phyloP scores from a whole-genome alignment of 176 grass and related monocot species.

The Tillandsia leiboldiana region DNA sequence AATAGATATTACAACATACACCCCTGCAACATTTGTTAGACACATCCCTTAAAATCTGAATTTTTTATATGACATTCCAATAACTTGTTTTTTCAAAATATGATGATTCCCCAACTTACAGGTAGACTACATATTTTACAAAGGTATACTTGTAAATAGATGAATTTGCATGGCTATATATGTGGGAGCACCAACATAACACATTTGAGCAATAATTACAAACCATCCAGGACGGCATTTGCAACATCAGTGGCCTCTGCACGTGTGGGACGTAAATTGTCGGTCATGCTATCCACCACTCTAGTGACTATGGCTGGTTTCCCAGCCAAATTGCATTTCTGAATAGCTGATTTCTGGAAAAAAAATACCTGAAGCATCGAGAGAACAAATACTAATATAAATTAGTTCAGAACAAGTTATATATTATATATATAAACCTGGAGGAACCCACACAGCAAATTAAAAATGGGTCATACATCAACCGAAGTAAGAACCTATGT shows the following conservation, averaged over 20 bases:
- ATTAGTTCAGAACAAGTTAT: no score
- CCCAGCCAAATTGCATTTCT: constrained; percentile 77
- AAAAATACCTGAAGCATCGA: constrained; percentile 68
- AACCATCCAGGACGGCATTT: constrained; percentile 95
- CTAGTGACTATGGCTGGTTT: constrained; percentile 88
- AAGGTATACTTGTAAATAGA: no score
- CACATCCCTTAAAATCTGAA: no score
- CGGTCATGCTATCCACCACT: constrained; percentile 95
- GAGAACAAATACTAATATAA: constrained; percentile 5
- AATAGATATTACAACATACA: neutral
- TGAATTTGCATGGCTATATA: no score
- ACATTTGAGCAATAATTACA: neutral
- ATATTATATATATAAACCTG: constrained; percentile 2
- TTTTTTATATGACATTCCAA: no score
- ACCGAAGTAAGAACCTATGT: no score
- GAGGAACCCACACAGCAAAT: constrained; percentile 7
- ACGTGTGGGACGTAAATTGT: constrained; percentile 91
- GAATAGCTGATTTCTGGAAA: constrained; percentile 74
- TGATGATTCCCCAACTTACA: no score
- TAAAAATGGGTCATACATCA: no score
- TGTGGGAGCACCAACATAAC: no score
- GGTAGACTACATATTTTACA: no score
- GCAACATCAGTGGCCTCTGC: constrained; percentile 97
- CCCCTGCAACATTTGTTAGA: no score
- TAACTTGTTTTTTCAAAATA: neutral